phyloP scores from a whole-genome alignment of 495 filamentous ascomycete genomes.

The Penicillium fimorum region DNA sequence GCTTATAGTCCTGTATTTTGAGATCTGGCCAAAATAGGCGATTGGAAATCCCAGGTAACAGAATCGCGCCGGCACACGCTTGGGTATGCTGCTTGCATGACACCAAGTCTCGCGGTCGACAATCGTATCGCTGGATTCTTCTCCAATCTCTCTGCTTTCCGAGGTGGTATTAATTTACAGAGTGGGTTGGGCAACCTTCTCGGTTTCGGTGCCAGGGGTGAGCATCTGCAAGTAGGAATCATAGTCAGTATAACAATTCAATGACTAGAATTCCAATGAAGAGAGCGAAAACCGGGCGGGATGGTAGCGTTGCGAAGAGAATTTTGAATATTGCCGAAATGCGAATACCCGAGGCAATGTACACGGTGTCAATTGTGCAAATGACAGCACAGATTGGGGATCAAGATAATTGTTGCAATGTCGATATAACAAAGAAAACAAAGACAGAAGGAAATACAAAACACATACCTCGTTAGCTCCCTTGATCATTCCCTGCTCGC shows the following conservation, averaged over 20 bases:
- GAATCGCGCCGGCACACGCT: not conserved
- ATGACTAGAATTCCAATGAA: not conserved
- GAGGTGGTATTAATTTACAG: slow-evolving; percentile 38
- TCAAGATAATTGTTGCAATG: not conserved
- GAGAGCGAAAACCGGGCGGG: not conserved
- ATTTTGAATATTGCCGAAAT: not conserved
- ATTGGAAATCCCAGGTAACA: slow-evolving; percentile 1
- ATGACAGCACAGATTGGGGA: not conserved
- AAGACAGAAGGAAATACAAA: not conserved
- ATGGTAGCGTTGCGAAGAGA: not conserved
- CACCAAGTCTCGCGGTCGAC: slow-evolving; percentile 3
- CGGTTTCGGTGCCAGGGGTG: slow-evolving; percentile 39
- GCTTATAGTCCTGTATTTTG: not conserved
- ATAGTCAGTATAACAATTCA: slow-evolving; percentile 15
- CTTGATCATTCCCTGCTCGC: slow-evolving; percentile 93
- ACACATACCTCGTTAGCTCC: slow-evolving; percentile 65
- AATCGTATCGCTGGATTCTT: slow-evolving; percentile 11
- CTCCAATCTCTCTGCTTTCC: slow-evolving; percentile 20
- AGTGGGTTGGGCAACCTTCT: slow-evolving; percentile 40
- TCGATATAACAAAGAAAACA: not conserved
- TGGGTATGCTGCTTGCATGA: slow-evolving; percentile 1
- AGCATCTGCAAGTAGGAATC: slow-evolving; percentile 39
- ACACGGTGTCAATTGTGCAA: slow-evolving; percentile 4
- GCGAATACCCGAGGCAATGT: slow-evolving; percentile 9
- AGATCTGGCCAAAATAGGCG: not conserved